These are phyloP conservation scores for Akanthomyces lecanii DNA, from an alignment of 2,329 filamentous ascomycete species.

Conservation along the genomic window DNA sequence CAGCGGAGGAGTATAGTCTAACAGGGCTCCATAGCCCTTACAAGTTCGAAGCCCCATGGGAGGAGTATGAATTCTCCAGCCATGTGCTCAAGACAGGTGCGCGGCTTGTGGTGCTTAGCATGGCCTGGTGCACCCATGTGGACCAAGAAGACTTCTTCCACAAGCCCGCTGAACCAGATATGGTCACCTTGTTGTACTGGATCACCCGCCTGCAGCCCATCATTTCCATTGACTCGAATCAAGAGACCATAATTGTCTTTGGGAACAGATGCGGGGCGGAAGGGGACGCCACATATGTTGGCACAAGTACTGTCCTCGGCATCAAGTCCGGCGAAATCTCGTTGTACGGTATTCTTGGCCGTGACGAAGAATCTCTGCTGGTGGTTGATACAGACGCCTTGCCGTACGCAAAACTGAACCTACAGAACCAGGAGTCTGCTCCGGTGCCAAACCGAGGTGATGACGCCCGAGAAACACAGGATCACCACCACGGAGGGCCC, in stretches of 20 bases:
- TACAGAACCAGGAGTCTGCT: neutral
- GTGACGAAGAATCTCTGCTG: slow-evolving; percentile 63
- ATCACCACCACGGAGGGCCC: neutral
- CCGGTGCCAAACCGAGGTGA: neutral
- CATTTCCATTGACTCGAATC: slow-evolving; percentile 45
- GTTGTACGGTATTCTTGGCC: slow-evolving; percentile 66
- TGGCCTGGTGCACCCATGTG: slow-evolving; percentile 71
- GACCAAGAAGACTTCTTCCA: slow-evolving; percentile 43
- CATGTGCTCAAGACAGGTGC: slow-evolving; percentile 54
- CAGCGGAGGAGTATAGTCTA: neutral
- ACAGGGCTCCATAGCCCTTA: neutral
- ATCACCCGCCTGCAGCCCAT: slow-evolving; percentile 64
- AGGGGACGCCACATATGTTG: slow-evolving; percentile 63
- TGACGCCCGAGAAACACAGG: neutral
- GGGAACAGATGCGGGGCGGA: slow-evolving; percentile 69
- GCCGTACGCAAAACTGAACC: slow-evolving; percentile 42
- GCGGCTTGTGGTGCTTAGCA: slow-evolving; percentile 64
- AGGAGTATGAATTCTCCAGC: slow-evolving; percentile 36
- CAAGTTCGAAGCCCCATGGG: slow-evolving; percentile 19
- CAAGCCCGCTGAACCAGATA: slow-evolving; percentile 57
- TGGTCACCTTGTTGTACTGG: slow-evolving; percentile 74
- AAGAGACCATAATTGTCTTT: slow-evolving; percentile 65
- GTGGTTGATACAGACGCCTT: slow-evolving; percentile 58
- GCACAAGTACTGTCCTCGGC: slow-evolving; percentile 67
- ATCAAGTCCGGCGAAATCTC: slow-evolving; percentile 61